Base-by-base conservation (phyloP, 495 filamentous ascomycete genomes). In the Tuber microsphaerosporum region DNA sequence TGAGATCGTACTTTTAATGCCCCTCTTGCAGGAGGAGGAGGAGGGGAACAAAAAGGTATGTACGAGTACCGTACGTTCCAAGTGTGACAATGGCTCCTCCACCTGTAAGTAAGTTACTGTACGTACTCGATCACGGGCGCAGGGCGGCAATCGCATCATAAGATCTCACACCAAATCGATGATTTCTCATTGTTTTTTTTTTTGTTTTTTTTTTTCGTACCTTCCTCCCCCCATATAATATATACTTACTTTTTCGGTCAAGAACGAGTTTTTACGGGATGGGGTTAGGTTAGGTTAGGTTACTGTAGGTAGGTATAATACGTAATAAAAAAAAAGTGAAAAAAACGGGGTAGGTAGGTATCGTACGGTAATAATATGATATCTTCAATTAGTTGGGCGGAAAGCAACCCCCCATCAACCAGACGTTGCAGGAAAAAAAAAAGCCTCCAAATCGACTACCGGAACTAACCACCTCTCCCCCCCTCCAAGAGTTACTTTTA, bases 41-140 rank as follows among this genome's bases (percentile, higher is more conserved):
- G 12, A 10, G 44, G 10, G 19, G 14, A 26, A 45, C 2, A 4
- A 19, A 4, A 51, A 51, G 20, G 44, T 2, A 20, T 48, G 45
- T 48, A 16, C 45, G 17, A 20, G 45, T 48, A 20, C 19, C 19
- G 45, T 46, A 42, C 2, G 41, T 43, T 2, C 42, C 0, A 43
- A 10, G 42, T 43, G 42, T 43, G 42, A 12, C 1, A 6, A 43
- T 43, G 10, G 10, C 42, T 43, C 9, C 42, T 19, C 45, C 16
- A 12, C 45, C 14, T 19, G 4, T 56, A 19, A 26, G 48, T 26
- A 41, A 41, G 39, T 41, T 41, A 41, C 39, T 1, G 51, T 56
- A 56, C 51, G n/a, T 65, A 65, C 56, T 65, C 4, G 56, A 65
- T 65, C 56, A 65, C 56, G 56, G n/a, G n/a, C 26, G 26, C 56